Evolutionary conservation across 2,329 filamentous ascomycete species (phyloP).

Genomic region (Raffaelea arxii): DNA sequence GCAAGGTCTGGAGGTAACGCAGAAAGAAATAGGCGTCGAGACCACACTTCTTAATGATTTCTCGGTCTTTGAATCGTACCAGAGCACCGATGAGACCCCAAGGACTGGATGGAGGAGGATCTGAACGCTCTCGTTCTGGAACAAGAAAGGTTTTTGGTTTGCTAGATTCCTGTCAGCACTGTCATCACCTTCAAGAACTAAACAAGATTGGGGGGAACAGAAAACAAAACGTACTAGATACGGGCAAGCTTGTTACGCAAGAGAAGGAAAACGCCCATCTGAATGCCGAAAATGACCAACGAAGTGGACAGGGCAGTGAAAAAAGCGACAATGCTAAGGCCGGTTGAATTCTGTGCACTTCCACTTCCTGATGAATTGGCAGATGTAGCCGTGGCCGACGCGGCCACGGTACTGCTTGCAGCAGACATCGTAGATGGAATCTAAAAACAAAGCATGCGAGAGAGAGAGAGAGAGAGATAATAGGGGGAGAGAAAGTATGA

Average conservation of each 20-base stretch:
- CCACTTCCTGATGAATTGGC: slow-evolving; percentile 9
- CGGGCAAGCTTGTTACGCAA: slow-evolving; percentile 69
- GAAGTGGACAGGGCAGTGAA: slow-evolving; percentile 55
- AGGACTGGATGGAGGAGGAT: slow-evolving; percentile 53
- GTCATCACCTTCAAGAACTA: not conserved
- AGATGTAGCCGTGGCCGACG: slow-evolving; percentile 6
- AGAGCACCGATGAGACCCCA: slow-evolving; percentile 47
- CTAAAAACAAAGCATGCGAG: not conserved
- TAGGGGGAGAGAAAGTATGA: not conserved
- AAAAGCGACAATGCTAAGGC: slow-evolving; percentile 45
- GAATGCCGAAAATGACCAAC: slow-evolving; percentile 51
- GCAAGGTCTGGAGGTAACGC: slow-evolving; percentile 65
- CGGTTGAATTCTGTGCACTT: slow-evolving; percentile 20
- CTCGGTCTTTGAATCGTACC: slow-evolving; percentile 60
- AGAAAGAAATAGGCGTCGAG: slow-evolving; percentile 97
- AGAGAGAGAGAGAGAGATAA: not conserved
- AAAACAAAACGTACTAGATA: slow-evolving; percentile 57
- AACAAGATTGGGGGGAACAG: not conserved
- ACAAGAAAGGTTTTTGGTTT: slow-evolving; percentile 81
- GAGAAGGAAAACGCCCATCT: slow-evolving; percentile 62
- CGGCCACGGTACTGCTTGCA: slow-evolving; percentile 4
- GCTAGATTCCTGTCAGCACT: slow-evolving; percentile 27
- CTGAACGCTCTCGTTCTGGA: slow-evolving; percentile 71
- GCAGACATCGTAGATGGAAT: slow-evolving; percentile 5
- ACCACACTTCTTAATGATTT: slow-evolving; percentile 90